These are phyloP conservation scores for Sistotremastrum niveocremeum DNA, from an alignment of 768 basidiomycete species.

Conservation along the genomic window DNA sequence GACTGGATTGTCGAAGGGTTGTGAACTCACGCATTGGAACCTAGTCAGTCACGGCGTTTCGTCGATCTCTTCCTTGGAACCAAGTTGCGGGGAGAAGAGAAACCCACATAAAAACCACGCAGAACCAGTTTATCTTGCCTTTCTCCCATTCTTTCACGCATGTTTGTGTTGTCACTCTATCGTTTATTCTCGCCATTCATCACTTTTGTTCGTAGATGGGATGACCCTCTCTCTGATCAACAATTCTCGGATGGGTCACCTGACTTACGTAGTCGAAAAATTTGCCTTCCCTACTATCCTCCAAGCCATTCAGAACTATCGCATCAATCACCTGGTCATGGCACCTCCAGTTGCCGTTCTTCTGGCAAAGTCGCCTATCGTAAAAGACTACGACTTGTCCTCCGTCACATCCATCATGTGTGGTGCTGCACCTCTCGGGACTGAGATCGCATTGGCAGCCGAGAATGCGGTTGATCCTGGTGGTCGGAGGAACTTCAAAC, in stretches of 20 bases:
- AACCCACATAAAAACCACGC: too few species aligned
- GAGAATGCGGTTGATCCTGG: not conserved
- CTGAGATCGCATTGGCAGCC: not conserved
- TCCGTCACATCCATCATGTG: slow-evolving; percentile 36
- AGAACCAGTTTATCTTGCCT: too few species aligned
- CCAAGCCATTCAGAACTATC: not conserved
- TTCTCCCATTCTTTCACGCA: too few species aligned
- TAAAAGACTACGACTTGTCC: slow-evolving; percentile 37
- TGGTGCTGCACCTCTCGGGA: slow-evolving; percentile 38
- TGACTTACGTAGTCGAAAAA: not conserved
- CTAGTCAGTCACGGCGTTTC: too few species aligned
- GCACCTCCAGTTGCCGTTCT: slow-evolving; percentile 25
- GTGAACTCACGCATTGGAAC: too few species aligned
- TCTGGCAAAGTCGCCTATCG: slow-evolving; percentile 25
- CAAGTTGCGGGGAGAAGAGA: too few species aligned
- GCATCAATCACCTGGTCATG: slow-evolving; percentile 1
- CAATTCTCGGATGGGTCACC: not conserved
- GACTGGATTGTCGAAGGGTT: too few species aligned
- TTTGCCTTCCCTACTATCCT: not conserved
- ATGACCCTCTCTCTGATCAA: too few species aligned
- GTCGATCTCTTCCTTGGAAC: too few species aligned
- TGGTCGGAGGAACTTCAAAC: not conserved
- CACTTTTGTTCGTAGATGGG: too few species aligned
- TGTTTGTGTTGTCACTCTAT: too few species aligned
- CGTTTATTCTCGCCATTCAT: too few species aligned